Percentiles rank a stretch among this genome's conserved stretches.
Evolutionary conservation across 331 rosid genomes (phyloP).

Genomic region (Rhamnella rubrinervis): DNA sequence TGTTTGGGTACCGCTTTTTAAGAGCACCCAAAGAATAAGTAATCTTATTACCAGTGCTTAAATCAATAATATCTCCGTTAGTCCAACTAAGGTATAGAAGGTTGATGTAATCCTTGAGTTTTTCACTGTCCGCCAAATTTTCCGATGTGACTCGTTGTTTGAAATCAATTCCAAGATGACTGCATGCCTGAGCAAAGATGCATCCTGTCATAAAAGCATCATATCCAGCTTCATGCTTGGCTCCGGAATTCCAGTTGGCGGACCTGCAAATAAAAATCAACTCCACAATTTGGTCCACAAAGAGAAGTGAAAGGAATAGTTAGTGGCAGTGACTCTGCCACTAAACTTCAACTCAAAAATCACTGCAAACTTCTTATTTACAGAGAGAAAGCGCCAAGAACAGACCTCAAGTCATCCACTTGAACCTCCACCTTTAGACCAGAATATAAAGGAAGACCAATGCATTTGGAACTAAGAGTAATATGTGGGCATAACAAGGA

Average conservation of each 20-base stretch:
- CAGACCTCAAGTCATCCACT: slow-evolving; percentile 81
- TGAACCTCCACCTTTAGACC: slow-evolving; percentile 70
- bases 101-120: slow-evolving; percentile 60
- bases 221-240: slow-evolving; percentile 94
- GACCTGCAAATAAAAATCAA: slow-evolving; percentile 55
- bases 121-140: slow-evolving; percentile 53
- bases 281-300: slow-evolving; percentile 6
- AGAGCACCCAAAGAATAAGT: slow-evolving; percentile 31
- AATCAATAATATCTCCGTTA: slow-evolving; percentile 73
- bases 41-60: slow-evolving; percentile 55
- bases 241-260: slow-evolving; percentile 90
- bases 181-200: slow-evolving; percentile 80
- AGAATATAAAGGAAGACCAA: slow-evolving; percentile 26
- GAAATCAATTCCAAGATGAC: slow-evolving; percentile 70
- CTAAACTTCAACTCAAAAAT: background rate
- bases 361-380: slow-evolving; percentile 10
- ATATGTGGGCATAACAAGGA: slow-evolving; percentile 70
- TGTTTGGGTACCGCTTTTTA: slow-evolving; percentile 38
- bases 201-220: slow-evolving; percentile 99
- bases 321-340: background rate
- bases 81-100: slow-evolving; percentile 81
- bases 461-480: slow-evolving; percentile 48
- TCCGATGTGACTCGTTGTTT: slow-evolving; percentile 40
- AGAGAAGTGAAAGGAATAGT: background rate
- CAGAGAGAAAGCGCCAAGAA: slow-evolving; percentile 17